phyloP scores from a whole-genome alignment of 345 rosid species.

The Brassica incana region DNA sequence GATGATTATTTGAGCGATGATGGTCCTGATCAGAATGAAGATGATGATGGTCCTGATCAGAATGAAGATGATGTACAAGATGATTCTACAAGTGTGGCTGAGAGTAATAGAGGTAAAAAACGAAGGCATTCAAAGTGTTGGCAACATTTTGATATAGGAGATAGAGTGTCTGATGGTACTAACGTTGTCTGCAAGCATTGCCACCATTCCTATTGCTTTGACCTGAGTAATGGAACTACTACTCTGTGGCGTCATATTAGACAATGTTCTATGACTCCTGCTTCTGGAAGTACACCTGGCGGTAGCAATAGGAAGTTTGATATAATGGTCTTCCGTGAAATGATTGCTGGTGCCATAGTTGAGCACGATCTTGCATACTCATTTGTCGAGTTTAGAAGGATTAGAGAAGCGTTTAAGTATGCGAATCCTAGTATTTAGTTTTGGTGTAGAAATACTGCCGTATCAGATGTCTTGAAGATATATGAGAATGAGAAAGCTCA shows the following conservation, averaged over 20 bases:
- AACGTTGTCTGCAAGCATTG: neutral
- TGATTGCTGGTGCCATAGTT: neutral
- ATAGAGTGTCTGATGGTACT: neutral
- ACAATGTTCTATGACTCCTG: neutral
- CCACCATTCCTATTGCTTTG: neutral
- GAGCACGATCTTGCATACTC: neutral
- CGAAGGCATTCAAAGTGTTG: neutral
- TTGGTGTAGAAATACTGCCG: neutral
- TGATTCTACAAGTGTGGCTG: neutral
- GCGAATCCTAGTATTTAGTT: neutral
- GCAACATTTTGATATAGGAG: neutral
- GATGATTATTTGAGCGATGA: neutral
- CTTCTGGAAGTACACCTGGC: neutral
- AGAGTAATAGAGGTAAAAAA: neutral
- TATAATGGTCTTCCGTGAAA: neutral
- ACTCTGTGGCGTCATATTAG: neutral
- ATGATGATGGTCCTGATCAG: neutral
- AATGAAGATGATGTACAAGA: neutral
- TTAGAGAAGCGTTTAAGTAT: neutral
- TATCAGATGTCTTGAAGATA: neutral
- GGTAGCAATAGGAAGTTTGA: neutral
- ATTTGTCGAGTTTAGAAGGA: neutral
- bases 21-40: neutral
- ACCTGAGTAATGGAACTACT: neutral
- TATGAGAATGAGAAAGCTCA: neutral